These are phyloP conservation scores for Naganishia albida DNA, from an alignment of 1,284 basidiomycete species.

Conservation along the genomic window DNA sequence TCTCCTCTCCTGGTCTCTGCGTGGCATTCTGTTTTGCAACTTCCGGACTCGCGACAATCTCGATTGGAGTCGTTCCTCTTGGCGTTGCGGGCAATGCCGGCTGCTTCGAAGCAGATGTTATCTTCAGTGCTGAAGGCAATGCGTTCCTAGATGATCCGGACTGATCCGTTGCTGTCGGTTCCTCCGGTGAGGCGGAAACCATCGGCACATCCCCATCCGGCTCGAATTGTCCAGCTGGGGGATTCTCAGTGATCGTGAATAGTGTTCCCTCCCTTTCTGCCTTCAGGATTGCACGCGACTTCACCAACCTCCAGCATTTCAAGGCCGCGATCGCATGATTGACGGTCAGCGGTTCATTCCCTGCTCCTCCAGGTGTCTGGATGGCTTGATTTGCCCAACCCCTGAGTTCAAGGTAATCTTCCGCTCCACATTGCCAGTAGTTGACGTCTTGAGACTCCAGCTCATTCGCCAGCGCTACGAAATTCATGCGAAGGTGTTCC, in stretches of 20 bases:
- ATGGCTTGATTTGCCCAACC: slow-evolving; percentile 4
- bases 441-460: background rate
- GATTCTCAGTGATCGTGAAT: background rate
- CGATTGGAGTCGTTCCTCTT: background rate
- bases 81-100: background rate
- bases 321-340: slow-evolving; percentile 3
- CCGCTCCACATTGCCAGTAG: too few relatives aligned
- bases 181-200: too few relatives aligned
- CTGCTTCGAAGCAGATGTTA: background rate
- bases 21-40: background rate
- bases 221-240: background rate
- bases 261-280: background rate
- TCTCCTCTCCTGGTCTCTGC: background rate
- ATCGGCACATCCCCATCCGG: too few relatives aligned
- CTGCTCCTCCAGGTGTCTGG: background rate
- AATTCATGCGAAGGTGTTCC: background rate
- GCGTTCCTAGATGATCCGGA: background rate
- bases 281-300: background rate
- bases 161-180: background rate
- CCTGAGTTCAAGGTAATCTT: slow-evolving; percentile 5
- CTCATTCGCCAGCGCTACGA: slow-evolving; percentile 12
- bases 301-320: slow-evolving; percentile 7
- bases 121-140: background rate
- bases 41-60: slow-evolving; percentile 11
- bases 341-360: background rate